These are phyloP conservation scores for Aquilaria yunnanensis DNA, from an alignment of 345 rosid species.

Conservation along the genomic window DNA sequence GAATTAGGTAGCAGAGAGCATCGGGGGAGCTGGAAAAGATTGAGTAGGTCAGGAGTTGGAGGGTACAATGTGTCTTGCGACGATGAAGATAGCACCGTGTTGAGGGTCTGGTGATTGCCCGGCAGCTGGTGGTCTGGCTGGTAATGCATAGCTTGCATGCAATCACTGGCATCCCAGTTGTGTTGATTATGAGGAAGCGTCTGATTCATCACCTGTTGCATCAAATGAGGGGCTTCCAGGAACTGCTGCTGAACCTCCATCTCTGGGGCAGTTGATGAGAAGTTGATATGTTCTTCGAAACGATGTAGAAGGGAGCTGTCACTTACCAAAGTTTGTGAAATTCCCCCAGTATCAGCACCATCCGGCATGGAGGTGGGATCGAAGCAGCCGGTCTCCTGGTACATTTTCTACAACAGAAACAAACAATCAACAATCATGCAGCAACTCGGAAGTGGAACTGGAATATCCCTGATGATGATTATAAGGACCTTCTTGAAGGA, in stretches of 20 bases:
- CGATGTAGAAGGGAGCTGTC: neutral
- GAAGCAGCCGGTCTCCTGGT: slow-evolving; percentile 38
- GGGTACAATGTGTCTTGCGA: slow-evolving; percentile 18
- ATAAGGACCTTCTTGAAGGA: too few species aligned
- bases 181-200: slow-evolving; percentile 20
- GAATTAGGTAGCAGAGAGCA: slow-evolving; percentile 38
- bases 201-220: slow-evolving; percentile 24
- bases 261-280: slow-evolving; percentile 30
- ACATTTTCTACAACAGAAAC: slow-evolving; percentile 23
- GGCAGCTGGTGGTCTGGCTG: slow-evolving; percentile 3
- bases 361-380: slow-evolving; percentile 33
- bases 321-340: too few species aligned
- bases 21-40: slow-evolving; percentile 49
- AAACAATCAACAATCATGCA: too few species aligned
- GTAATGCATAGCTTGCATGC: slow-evolving; percentile 13
- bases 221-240: slow-evolving; percentile 21
- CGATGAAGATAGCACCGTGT: slow-evolving; percentile 16
- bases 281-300: slow-evolving; percentile 33
- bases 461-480: too few species aligned
- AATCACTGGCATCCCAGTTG: slow-evolving; percentile 31
- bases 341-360: slow-evolving; percentile 13
- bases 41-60: slow-evolving; percentile 57
- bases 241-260: slow-evolving; percentile 39
- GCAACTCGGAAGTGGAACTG: too few species aligned
- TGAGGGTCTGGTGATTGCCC: slow-evolving; percentile 19